These are phyloP conservation scores for Bimuria novae-zelandiae DNA, from an alignment of 2,329 filamentous ascomycete genomes.

Conservation along the genomic window DNA sequence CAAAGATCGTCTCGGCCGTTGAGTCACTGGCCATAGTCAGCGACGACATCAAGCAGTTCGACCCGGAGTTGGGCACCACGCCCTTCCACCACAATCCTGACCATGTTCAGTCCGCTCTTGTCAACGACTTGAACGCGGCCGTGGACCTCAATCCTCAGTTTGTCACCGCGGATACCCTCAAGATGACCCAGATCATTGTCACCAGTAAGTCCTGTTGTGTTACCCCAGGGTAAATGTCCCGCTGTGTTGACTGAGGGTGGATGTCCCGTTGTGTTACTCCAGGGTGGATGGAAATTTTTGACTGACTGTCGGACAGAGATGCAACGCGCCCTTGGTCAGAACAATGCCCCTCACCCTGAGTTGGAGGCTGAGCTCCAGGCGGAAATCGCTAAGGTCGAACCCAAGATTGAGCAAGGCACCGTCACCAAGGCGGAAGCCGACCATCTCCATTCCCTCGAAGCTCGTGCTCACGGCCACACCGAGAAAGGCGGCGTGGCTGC, in stretches of 20 bases:
- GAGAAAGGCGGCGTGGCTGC: conserved; percentile 45
- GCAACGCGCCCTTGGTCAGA: conserved; percentile 33
- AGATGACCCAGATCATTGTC: conserved; percentile 30
- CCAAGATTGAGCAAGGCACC: conserved; percentile 37
- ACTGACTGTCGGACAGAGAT: conserved; percentile 26
- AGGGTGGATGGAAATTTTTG: not conserved
- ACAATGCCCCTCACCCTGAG: conserved; percentile 33
- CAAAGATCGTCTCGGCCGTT: conserved; percentile 37
- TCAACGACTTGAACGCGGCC: conserved; percentile 33
- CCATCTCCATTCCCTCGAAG: conserved; percentile 49
- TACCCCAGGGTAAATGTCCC: not conserved
- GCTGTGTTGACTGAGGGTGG: no score
- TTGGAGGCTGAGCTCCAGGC: conserved; percentile 35
- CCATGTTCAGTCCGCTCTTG: conserved; percentile 25
- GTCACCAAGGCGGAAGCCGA: conserved; percentile 48
- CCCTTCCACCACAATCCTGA: not conserved
- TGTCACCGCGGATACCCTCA: conserved; percentile 34
- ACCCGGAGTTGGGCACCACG: conserved; percentile 14
- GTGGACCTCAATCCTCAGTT: conserved; percentile 28
- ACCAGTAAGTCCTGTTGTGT: conserved; percentile 30
- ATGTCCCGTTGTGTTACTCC: conserved; percentile 7
- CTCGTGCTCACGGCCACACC: conserved; percentile 41
- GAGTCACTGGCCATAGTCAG: conserved; percentile 31
- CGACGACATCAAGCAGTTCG: conserved; percentile 23
- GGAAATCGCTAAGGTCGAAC: conserved; percentile 38